Evolutionary conservation across 2,329 filamentous ascomycete species (phyloP).

Genomic region (Onygena corvina): DNA sequence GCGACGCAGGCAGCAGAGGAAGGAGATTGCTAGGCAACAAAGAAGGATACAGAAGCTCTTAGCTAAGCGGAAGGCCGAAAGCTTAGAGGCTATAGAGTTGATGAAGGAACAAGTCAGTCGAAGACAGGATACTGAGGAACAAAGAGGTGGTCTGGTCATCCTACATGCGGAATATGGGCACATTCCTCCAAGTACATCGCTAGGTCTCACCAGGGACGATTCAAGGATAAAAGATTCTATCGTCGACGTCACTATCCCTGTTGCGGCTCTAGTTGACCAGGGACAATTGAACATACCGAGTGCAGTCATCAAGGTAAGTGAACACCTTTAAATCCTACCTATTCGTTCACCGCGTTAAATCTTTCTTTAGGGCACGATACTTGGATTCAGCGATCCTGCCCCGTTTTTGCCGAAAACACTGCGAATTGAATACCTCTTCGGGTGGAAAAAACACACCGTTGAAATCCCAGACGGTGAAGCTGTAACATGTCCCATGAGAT

Average conservation of each 20-base stretch:
- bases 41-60: slow-evolving; percentile 29
- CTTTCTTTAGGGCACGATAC: slow-evolving; percentile 28
- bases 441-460: slow-evolving; percentile 28
- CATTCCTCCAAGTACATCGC: slow-evolving; percentile 20
- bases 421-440: slow-evolving; percentile 34
- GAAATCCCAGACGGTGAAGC: slow-evolving; percentile 29
- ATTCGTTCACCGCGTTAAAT: not conserved
- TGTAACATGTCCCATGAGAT: slow-evolving; percentile 30
- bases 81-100: slow-evolving; percentile 29
- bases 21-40: slow-evolving; percentile 26
- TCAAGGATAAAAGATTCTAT: not conserved
- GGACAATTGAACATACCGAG: slow-evolving; percentile 31
- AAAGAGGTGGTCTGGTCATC: slow-evolving; percentile 29
- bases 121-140: slow-evolving; percentile 27
- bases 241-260: slow-evolving; percentile 33
- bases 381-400: slow-evolving; percentile 35
- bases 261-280: slow-evolving; percentile 35
- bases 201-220: slow-evolving; percentile 15
- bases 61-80: slow-evolving; percentile 28
- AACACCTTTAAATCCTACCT: not conserved
- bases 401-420: slow-evolving; percentile 31
- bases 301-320: slow-evolving; percentile 26
- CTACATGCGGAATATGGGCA: slow-evolving; percentile 33
- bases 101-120: slow-evolving; percentile 32
- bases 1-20: slow-evolving; percentile 26